phyloP scores from a whole-genome alignment of 805 yeast genomes.

The Lipomyces lipofer region DNA sequence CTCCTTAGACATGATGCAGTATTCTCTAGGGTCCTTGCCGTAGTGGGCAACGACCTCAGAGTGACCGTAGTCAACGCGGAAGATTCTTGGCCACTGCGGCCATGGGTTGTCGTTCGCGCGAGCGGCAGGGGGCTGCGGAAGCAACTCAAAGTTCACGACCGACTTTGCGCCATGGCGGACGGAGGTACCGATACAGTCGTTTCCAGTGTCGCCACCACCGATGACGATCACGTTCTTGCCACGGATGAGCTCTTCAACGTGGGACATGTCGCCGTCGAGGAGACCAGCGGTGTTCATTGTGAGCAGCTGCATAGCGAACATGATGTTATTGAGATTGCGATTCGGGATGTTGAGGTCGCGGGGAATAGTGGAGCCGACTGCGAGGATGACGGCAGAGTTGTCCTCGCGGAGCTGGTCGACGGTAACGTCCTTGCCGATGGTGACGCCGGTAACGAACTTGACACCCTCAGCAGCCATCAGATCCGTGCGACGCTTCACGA shows the following conservation, averaged over 20 bases:
- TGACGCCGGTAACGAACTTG: slow-evolving; percentile 69
- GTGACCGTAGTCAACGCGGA: slow-evolving; percentile 98
- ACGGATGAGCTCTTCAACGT: slow-evolving; percentile 58
- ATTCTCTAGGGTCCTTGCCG: slow-evolving; percentile 97
- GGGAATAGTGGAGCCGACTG: slow-evolving; percentile 96
- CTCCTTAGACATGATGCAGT: slow-evolving; percentile 91
- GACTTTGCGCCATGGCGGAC: slow-evolving; percentile 96
- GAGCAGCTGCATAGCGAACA: slow-evolving; percentile 91
- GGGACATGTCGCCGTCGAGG: slow-evolving; percentile 69
- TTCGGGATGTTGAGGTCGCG: slow-evolving; percentile 94
- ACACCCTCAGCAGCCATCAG: slow-evolving; percentile 88
- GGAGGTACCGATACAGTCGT: slow-evolving; percentile 96
- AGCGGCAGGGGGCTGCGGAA: slow-evolving; percentile 85
- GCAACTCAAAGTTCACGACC: slow-evolving; percentile 87
- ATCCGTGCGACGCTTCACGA: slow-evolving; percentile 91
- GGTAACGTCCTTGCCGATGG: slow-evolving; percentile 72
- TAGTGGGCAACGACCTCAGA: slow-evolving; percentile 91
- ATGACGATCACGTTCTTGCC: slow-evolving; percentile 94
- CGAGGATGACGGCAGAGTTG: slow-evolving; percentile 83
- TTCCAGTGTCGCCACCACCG: slow-evolving; percentile 99
- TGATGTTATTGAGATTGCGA: slow-evolving; percentile 83
- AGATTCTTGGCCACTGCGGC: slow-evolving; percentile 99
- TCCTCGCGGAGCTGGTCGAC: slow-evolving; percentile 63
- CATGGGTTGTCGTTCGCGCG: slow-evolving; percentile 96
- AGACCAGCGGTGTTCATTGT: slow-evolving; percentile 87